Base-by-base conservation (phyloP, 2,329 filamentous ascomycete genomes). In the Neonectria punicea region DNA sequence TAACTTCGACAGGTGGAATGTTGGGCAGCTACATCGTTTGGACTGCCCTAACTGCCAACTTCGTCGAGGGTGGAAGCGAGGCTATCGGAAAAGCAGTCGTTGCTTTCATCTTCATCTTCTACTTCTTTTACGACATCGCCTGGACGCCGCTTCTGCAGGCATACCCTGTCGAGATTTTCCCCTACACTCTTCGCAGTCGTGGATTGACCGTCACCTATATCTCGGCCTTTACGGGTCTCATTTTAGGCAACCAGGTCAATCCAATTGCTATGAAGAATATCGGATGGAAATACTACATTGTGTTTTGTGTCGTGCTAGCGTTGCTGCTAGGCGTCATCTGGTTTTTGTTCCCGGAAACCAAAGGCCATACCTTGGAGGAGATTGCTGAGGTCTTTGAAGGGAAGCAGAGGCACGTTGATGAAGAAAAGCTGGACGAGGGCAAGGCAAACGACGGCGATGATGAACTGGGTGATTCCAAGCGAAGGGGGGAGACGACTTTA, bases 271-370 rank as follows among this genome's bases (percentile, higher is more conserved):
- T 82, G 53, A 67, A 75, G 1, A 70, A 64, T 0, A 77, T 82
- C 20, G 67, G 61, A 0, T 82, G 80, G 79, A 78, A 73, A 46
- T 82, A 81, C 59, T 82, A 80, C 46, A 75, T 76, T 46, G 74
- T 82, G 14, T 82, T 79, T 55, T 73, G 76, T 50, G 75, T 74
- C 8, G 75, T 79, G 54, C 49, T 80, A 32, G 69, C 68, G 2
- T 53, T 76, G 8, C 70, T 78, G 28, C 57, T 80, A 18, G 65
- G 69, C 3, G 28, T 79, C 18, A 73, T 80, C 28, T 83, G 77
- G 65, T 79, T 81, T 63, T 73, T 78, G 20, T 76, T 75, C 41
- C 75, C 75, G 0, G 75, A 77, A 65, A 78, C 75, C 2, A 75
- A 73, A 51, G 75, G 73, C 0, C 60, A 67, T 13, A 70, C 67